Conservation (phyloP, 2,329 filamentous ascomycete species). For the Trichocomaceae sp. region DNA sequence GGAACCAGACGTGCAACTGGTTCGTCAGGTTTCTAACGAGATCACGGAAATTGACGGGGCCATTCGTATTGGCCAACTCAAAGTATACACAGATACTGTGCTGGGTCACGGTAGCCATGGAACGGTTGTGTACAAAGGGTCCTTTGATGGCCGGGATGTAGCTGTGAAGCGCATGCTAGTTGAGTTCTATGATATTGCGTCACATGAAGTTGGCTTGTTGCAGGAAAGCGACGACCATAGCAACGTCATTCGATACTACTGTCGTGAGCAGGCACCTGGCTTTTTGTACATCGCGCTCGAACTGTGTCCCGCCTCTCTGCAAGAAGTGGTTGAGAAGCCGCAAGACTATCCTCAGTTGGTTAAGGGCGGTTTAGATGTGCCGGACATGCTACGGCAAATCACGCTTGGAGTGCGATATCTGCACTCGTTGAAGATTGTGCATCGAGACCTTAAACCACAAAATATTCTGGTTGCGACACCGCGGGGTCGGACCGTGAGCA, state of each 20-base stretch:
- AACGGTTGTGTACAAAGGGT: slow-evolving; percentile 93
- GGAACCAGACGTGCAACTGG: slow-evolving; percentile 57
- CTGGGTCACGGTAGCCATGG: slow-evolving; percentile 81
- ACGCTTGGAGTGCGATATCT: slow-evolving; percentile 82
- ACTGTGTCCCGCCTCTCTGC: slow-evolving; percentile 85
- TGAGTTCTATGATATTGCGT: slow-evolving; percentile 91
- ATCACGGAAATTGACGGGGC: slow-evolving; percentile 54
- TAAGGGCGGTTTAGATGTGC: slow-evolving; percentile 60
- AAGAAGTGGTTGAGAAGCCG: slow-evolving; percentile 79
- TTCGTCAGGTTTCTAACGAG: slow-evolving; percentile 48
- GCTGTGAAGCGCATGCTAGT: slow-evolving; percentile 96
- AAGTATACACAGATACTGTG: slow-evolving; percentile 54
- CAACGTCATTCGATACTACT: slow-evolving; percentile 95
- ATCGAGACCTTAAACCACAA: slow-evolving; percentile 94
- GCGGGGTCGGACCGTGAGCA: slow-evolving; percentile 35
- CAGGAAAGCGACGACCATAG: slow-evolving; percentile 92
- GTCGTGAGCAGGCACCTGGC: slow-evolving; percentile 77
- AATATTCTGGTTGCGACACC: slow-evolving; percentile 80
- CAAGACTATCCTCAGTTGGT: slow-evolving; percentile 62
- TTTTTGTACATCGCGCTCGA: slow-evolving; percentile 97
- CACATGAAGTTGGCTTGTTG: slow-evolving; percentile 83
- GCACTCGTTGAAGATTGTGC: slow-evolving; percentile 87
- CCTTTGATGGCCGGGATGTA: slow-evolving; percentile 85
- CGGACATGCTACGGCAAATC: slow-evolving; percentile 78
- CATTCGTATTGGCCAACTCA: slow-evolving; percentile 55